These are phyloP conservation scores for Volutella citrinella DNA, from an alignment of 2,329 filamentous ascomycete genomes.

Conservation along the genomic window DNA sequence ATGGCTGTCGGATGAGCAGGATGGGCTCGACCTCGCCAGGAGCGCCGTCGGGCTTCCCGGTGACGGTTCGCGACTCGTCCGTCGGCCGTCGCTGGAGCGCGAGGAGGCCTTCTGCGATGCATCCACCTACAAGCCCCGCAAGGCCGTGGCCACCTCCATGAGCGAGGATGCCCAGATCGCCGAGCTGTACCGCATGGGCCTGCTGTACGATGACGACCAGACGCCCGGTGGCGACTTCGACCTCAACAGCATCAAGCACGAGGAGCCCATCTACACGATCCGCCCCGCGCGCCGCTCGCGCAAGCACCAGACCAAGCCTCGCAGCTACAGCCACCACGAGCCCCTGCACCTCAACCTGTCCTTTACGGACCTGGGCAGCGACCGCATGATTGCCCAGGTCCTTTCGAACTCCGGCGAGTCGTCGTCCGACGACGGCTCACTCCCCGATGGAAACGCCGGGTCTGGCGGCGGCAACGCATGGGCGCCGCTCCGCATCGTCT, in stretches of 20 bases:
- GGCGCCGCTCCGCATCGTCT: slow-evolving; percentile 37
- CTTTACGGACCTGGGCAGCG: slow-evolving; percentile 40
- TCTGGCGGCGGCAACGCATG: slow-evolving; percentile 20
- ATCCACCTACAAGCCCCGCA: slow-evolving; percentile 30
- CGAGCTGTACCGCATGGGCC: slow-evolving; percentile 42
- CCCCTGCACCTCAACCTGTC: slow-evolving; percentile 38
- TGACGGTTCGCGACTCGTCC: slow-evolving; percentile 31
- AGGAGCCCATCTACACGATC: slow-evolving; percentile 37
- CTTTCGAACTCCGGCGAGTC: slow-evolving; percentile 24
- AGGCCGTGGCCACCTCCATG: slow-evolving; percentile 16
- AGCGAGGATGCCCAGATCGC: slow-evolving; percentile 35
- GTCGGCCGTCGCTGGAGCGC: slow-evolving; percentile 41
- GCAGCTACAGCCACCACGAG: slow-evolving; percentile 20
- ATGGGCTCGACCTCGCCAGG: slow-evolving; percentile 34
- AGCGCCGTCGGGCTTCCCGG: slow-evolving; percentile 35
- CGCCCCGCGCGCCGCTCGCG: slow-evolving; percentile 32
- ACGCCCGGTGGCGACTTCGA: slow-evolving; percentile 32
- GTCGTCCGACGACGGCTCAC: slow-evolving; percentile 13
- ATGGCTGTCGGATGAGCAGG: slow-evolving; percentile 24
- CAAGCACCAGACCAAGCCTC: slow-evolving; percentile 21
- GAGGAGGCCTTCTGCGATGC: slow-evolving; percentile 46
- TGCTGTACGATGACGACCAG: slow-evolving; percentile 43
- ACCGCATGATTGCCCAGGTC: slow-evolving; percentile 37
- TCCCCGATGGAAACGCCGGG: slow-evolving; percentile 4
- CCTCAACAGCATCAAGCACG: slow-evolving; percentile 37